phyloP scores from a whole-genome alignment of 2,329 filamentous ascomycete species.

The Apiospora arundinis region DNA sequence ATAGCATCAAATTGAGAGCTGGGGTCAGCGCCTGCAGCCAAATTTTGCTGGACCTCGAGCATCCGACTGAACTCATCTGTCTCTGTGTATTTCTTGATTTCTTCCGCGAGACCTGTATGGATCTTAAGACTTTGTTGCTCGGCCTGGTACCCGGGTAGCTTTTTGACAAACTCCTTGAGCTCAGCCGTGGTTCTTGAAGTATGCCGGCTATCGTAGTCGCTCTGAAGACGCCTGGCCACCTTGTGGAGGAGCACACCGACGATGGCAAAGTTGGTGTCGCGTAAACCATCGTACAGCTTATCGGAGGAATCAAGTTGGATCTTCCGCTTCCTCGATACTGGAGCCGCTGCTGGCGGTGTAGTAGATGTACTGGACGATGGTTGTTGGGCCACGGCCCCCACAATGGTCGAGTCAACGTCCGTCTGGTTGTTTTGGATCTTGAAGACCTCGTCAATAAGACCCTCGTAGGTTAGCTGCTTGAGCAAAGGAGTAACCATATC shows the following conservation, averaged over 20 bases:
- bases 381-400: constrained; percentile 73
- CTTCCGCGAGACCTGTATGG: constrained; percentile 90
- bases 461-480: constrained; percentile 96
- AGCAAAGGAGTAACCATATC: constrained; percentile 92
- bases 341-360: constrained; percentile 56
- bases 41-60: constrained; percentile 93
- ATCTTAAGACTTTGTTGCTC: constrained; percentile 93
- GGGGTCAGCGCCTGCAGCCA: constrained; percentile 88
- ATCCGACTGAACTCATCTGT: constrained; percentile 87
- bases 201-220: constrained; percentile 87
- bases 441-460: constrained; percentile 91
- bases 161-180: constrained; percentile 92
- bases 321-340: constrained; percentile 78
- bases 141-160: constrained; percentile 88
- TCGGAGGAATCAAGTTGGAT: constrained; percentile 89
- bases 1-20: constrained; percentile 88
- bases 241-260: constrained; percentile 90
- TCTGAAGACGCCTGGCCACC: constrained; percentile 83
- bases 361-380: constrained; percentile 59
- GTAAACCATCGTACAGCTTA: constrained; percentile 83
- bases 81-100: constrained; percentile 91
- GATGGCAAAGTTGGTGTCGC: constrained; percentile 94
- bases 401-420: constrained; percentile 88
- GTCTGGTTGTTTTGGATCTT: constrained; percentile 91
- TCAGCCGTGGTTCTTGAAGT: constrained; percentile 87